Conservation (phyloP, 805 yeast species). For the Candida chauliodis region DNA sequence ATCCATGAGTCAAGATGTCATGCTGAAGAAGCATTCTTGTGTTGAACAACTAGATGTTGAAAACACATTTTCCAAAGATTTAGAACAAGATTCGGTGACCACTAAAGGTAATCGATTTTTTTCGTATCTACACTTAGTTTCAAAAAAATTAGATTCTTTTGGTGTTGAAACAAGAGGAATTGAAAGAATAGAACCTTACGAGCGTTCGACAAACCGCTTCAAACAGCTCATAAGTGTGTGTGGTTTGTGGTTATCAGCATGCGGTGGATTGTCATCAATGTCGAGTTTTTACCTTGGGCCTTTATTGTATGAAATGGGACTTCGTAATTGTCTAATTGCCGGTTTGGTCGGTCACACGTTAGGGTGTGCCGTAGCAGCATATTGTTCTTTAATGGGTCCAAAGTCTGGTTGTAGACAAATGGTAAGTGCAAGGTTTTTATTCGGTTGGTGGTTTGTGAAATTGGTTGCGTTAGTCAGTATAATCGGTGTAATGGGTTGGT, state of each 20-base stretch:
- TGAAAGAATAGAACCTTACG: constrained; percentile 67
- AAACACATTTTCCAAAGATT: no score
- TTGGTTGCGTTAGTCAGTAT: constrained; percentile 69
- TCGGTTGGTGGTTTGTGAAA: constrained; percentile 85
- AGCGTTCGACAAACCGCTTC: constrained; percentile 43
- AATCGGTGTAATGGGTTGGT: constrained; percentile 86
- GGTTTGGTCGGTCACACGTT: constrained; percentile 62
- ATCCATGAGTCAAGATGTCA: no score
- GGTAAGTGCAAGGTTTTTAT: constrained; percentile 75
- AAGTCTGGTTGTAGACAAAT: constrained; percentile 86
- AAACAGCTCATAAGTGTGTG: constrained; percentile 43
- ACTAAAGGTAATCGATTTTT: neutral
- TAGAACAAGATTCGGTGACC: neutral
- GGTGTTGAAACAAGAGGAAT: constrained; percentile 79
- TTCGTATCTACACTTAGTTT: no score
- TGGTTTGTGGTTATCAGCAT: constrained; percentile 81
- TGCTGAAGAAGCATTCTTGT: no score
- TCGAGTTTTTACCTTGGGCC: constrained; percentile 79
- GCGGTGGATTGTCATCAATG: constrained; percentile 89
- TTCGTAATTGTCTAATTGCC: constrained; percentile 56
- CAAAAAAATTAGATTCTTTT: constrained; percentile 39
- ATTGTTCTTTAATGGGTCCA: constrained; percentile 86
- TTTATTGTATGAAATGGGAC: constrained; percentile 63
- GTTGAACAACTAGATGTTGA: no score
- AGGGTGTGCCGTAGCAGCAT: constrained; percentile 78